A percentile compares a stretch with the other conserved stretches of the same genome.
These are phyloP conservation scores for Chlorella sorokiniana DNA, from an alignment of 139 green algal species.

Conservation along the genomic window DNA sequence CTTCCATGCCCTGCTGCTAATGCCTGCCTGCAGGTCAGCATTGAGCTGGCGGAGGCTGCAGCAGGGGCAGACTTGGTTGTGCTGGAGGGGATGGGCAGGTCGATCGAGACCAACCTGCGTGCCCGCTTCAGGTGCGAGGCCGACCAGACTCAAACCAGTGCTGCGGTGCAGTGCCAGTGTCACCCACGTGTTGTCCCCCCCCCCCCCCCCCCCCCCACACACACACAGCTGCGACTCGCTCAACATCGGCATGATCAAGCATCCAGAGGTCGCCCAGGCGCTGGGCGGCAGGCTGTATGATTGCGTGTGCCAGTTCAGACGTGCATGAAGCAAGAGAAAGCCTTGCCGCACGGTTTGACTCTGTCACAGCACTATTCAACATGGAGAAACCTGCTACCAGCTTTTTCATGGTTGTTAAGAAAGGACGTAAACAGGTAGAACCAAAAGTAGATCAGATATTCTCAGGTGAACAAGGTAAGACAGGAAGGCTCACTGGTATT, in stretches of 20 bases:
- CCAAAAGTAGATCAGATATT: no score
- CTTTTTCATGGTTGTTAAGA: no score
- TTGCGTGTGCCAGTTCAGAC: slow-evolving; percentile 77
- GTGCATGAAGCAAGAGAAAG: no score
- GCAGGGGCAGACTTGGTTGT: slow-evolving; percentile 82
- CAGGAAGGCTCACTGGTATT: no score
- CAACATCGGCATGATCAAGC: slow-evolving; percentile 85
- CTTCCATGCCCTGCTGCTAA: neutral
- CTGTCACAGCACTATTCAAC: no score
- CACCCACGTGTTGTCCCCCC: no score
- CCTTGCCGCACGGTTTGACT: no score
- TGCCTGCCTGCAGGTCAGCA: slow-evolving; percentile 59
- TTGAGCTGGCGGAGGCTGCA: slow-evolving; percentile 69
- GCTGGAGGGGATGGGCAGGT: slow-evolving; percentile 92
- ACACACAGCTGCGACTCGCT: slow-evolving; percentile 45
- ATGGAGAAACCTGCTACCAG: no score
- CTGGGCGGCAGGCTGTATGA: slow-evolving; percentile 84
- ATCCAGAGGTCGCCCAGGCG: slow-evolving; percentile 79
- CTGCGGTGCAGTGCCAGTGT: no score
- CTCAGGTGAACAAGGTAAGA: no score
- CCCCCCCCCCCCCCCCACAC: neutral
- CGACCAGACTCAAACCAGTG: slow-evolving; percentile 6
- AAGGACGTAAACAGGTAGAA: no score
- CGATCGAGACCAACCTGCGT: slow-evolving; percentile 92
- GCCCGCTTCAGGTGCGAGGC: slow-evolving; percentile 66